Percentiles rank a stretch among this genome's conserved stretches.
Evolutionary conservation across 2,329 filamentous ascomycete species (phyloP).

Genomic region (Capronia epimyces): DNA sequence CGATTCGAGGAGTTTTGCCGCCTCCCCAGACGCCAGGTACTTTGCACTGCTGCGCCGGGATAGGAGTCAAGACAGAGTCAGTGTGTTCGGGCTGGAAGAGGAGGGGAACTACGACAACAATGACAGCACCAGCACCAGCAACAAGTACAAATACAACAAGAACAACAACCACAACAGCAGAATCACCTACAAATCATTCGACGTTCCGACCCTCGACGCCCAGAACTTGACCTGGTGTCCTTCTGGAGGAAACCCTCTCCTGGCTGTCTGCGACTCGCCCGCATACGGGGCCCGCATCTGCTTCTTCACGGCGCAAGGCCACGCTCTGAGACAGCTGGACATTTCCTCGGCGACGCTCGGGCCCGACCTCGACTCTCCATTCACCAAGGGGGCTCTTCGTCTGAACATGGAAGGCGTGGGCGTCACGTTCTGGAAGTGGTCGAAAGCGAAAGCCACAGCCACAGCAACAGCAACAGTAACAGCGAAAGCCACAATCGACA

Average conservation of each 20-base stretch:
- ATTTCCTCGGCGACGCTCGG: conserved; percentile 12
- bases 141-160: no score
- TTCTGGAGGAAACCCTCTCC: conserved; percentile 14
- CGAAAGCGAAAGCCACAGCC: no score
- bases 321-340: conserved; percentile 23
- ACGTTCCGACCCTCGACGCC: conserved; percentile 21
- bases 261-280: conserved; percentile 23
- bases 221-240: conserved; percentile 25
- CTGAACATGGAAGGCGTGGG: conserved; percentile 15
- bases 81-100: conserved; percentile 17
- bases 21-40: conserved; percentile 9
- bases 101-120: not conserved
- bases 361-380: not conserved
- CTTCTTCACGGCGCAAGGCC: conserved; percentile 27
- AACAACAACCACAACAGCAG: not conserved
- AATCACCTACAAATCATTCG: conserved; percentile 19
- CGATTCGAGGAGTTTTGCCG: conserved; percentile 12
- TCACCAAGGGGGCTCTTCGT: not conserved
- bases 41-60: conserved; percentile 22
- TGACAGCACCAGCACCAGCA: not conserved
- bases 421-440: conserved; percentile 13
- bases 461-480: no score
- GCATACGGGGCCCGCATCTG: conserved; percentile 20
- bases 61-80: conserved; percentile 21
- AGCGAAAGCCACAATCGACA: no score